Base-by-base conservation (phyloP, 768 basidiomycete species). In the Mycena maculata region DNA sequence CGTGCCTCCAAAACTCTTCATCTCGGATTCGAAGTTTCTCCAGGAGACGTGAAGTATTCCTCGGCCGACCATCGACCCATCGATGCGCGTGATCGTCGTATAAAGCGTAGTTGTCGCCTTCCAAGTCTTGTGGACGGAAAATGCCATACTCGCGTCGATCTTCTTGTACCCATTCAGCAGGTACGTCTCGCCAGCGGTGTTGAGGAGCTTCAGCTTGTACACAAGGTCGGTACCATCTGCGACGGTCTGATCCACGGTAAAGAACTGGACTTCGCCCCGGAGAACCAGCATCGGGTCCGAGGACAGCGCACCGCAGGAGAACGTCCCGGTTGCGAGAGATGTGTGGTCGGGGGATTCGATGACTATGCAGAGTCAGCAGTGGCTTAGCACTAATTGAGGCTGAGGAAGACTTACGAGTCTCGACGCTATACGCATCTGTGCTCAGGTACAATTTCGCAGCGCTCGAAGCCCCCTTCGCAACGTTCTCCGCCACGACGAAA, bases 71-170 rank as follows among this genome's bases (percentile, higher is more conserved):
- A 68, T 47, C 58, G 62, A 50, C n/a, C 62, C 57, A 31, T 62
- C 50, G 11, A 44, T 15, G 47, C 52, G 44, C 18, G 60, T 68
- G n/a, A 72, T 60, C 8, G 69, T 72, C 4, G 65, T 63, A 64
- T 62, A 62, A 18, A 72, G 44, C 38, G 71, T 70, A 42, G 69
- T 70, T 22, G 65, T 63, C 33, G 68, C 68, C 53, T 61, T 67
- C 71, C 69, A 70, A 30, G 60, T 62, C 27, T 55, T 36, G 31
- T 50, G 44, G 22, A 28, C 33, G 23, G 65, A 67, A 59, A 70
- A 68, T 12, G 65, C 44, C 25, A 68, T 39, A 4, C n/a, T 31
- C 22, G 59, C 15, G 33, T 69, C 71, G 41, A 72, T 28, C 20
- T 57, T 38, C 58, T 63, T 72, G 71, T 66, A 69, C 5, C 69